Conservation (phyloP, 768 basidiomycete species). For the Lactarius psammicola region DNA sequence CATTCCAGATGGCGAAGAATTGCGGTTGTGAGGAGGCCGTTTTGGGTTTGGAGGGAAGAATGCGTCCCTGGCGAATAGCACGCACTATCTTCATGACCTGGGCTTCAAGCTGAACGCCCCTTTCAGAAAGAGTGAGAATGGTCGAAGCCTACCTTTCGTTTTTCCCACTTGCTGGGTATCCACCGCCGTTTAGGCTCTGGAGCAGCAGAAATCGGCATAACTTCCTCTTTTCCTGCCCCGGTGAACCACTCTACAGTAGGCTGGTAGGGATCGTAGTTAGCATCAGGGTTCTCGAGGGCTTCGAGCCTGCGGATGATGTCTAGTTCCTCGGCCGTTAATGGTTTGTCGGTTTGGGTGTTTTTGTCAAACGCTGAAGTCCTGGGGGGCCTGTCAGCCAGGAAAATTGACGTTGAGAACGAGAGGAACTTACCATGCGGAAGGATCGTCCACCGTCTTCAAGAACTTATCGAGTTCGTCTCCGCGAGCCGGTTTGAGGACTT, state of each 20-base stretch:
- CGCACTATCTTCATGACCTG: slow-evolving; percentile 99
- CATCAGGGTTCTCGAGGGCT: slow-evolving; percentile 87
- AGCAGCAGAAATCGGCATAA: slow-evolving; percentile 88
- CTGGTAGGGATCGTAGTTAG: slow-evolving; percentile 87
- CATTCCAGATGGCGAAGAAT: slow-evolving; percentile 89
- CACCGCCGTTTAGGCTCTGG: slow-evolving; percentile 96
- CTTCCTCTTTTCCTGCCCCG: slow-evolving; percentile 89
- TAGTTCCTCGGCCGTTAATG: slow-evolving; percentile 84
- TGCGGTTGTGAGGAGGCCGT: slow-evolving; percentile 59
- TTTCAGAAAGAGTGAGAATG: not conserved
- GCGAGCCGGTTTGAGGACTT: slow-evolving; percentile 87
- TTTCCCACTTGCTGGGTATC: slow-evolving; percentile 99
- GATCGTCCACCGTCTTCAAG: slow-evolving; percentile 88
- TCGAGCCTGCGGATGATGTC: slow-evolving; percentile 94
- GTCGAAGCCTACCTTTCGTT: slow-evolving; percentile 74
- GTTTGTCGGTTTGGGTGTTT: slow-evolving; percentile 78
- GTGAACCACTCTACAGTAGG: slow-evolving; percentile 97
- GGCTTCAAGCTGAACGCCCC: not conserved
- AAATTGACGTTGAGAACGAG: not conserved
- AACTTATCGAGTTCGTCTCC: slow-evolving; percentile 99
- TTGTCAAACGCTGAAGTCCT: slow-evolving; percentile 95
- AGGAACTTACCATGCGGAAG: slow-evolving; percentile 70
- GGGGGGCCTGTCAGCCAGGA: slow-evolving; percentile 6
- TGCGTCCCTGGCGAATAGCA: slow-evolving; percentile 94
- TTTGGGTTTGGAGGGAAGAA: slow-evolving; percentile 85